Base-by-base conservation (phyloP, 495 filamentous ascomycete species). In the Penicillium psychrofluorescens region DNA sequence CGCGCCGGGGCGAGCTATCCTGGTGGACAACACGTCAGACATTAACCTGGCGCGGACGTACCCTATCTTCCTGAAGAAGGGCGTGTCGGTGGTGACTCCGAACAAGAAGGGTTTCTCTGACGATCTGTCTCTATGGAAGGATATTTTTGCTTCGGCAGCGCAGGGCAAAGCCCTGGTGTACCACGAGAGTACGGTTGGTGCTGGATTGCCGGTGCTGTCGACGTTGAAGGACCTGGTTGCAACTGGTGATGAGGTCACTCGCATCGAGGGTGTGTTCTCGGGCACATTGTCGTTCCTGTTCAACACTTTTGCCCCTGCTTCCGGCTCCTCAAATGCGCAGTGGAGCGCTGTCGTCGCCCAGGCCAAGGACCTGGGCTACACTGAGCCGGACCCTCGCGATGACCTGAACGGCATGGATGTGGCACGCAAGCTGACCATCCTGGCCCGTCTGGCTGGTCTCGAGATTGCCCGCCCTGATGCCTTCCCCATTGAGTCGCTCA, bases 31-130 rank as follows among this genome's bases (percentile, higher is more conserved):
- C 70, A 97, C 92, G 44, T 90, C 85, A 59, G 87, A 85, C 50
- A 82, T 85, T 41, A 75, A 78, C 36, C 71, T 98, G 8, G 92
- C 91, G 2, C 70, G 81, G 44, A 59, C 73, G 11, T 97, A 98
- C 66, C 89, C 91, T 2, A 50, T 68, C 13, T 85, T 91, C 61
- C 76, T 98, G 45, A 70, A 72, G 44, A 71, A 77, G 29, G 91
- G 90, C 9, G 84, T 98, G 67, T 86, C 77, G 53, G 78, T 97
- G 60, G 89, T 95, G 29, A 97, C 92, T 0, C 90, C 92, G 11
- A 98, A 95, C 74, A 98, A 98, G 72, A 96, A 97, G 65, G 91
- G 85, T 5, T 97, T 98, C 66, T 91, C 86, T 3, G 77, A 80
- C 30, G 77, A 75, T 29, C 75, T 85, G 41, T 67, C 76, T 43